Base-by-base conservation (phyloP, 2,329 filamentous ascomycete species). In the Camillea tinctor region DNA sequence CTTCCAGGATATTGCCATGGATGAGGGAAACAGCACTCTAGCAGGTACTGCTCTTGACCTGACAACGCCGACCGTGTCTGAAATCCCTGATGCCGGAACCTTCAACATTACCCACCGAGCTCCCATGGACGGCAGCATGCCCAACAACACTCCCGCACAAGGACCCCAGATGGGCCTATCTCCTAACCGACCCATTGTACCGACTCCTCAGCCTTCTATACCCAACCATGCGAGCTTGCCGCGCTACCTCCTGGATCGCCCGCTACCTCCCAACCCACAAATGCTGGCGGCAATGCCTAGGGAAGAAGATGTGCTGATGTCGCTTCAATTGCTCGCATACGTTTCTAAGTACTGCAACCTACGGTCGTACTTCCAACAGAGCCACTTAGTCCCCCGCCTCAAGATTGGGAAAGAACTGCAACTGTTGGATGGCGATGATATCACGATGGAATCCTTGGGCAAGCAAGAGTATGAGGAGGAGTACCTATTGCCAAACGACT, bases 301-400 rank as follows among this genome's bases (percentile, higher is more conserved):
- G 55, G 95, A 99, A 69, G 95, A 99, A 75, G 95, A 99, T 71
- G 95, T 99, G 2, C 82, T 99, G 64, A 97, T 99, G 94, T 97
- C 95, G 5, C 83, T 99, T 44, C 95, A 99, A 76, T 85, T 99
- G 20, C 84, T 99, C 52, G 95, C 95, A 17, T 99, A 99, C 74
- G 94, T 99, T 59, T 97, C 93, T 22, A 99, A 99, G 76, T 99
- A 99, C 77, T 98, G 95, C 81, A 96, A 96, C 69, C 85, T 99
- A 26, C 88, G 95, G 19, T 89, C 92, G 4, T 99, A 97, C 75
- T 99, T 99, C 75, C 95, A 99, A 73, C 86, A 90, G 74, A 96
- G 93, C 48, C 95, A 99, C 71, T 82, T 98, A 11, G 95, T 99
- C 4, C 95, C 95, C 0, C 90, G 88, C 64, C 87, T 99, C 55